These are phyloP conservation scores for Boletus smithii DNA, from an alignment of 1,284 basidiomycete species.

Conservation along the genomic window DNA sequence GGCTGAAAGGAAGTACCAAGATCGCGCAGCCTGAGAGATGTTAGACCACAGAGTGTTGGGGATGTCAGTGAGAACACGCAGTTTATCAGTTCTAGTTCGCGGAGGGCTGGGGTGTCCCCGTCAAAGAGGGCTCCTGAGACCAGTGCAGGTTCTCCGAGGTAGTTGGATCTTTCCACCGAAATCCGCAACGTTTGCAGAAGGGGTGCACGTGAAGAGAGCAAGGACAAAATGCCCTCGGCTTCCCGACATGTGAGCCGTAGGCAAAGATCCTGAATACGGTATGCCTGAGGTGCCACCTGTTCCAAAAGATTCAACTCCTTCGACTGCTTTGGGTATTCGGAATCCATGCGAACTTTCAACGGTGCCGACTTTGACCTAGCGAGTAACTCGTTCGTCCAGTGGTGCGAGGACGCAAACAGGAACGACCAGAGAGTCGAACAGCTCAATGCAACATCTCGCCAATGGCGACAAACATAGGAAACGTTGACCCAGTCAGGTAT, in stretches of 20 bases:
- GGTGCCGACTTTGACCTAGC: slow-evolving; percentile 35
- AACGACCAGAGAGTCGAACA: slow-evolving; percentile 37
- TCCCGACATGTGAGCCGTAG: slow-evolving; percentile 9
- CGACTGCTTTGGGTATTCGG: slow-evolving; percentile 13
- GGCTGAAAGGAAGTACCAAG: slow-evolving; percentile 22
- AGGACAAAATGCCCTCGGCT: slow-evolving; percentile 12
- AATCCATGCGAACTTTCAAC: slow-evolving; percentile 28
- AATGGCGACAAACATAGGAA: slow-evolving; percentile 36
- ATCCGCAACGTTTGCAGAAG: slow-evolving; percentile 17
- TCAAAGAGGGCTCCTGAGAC: slow-evolving; percentile 23
- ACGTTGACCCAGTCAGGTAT: slow-evolving; percentile 25
- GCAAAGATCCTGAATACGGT: slow-evolving; percentile 24
- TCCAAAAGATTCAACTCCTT: slow-evolving; percentile 21
- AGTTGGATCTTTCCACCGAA: slow-evolving; percentile 9
- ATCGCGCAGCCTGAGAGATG: slow-evolving; percentile 28
- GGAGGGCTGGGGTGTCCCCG: slow-evolving; percentile 29
- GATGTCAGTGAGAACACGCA: slow-evolving; percentile 32
- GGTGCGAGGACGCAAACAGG: slow-evolving; percentile 25
- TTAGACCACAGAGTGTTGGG: slow-evolving; percentile 29
- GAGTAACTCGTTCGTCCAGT: slow-evolving; percentile 36
- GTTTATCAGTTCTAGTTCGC: slow-evolving; percentile 28
- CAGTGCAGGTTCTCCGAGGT: slow-evolving; percentile 8
- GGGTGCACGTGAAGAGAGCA: slow-evolving; percentile 21
- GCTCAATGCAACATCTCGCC: slow-evolving; percentile 37
- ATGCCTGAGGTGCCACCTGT: slow-evolving; percentile 19